Conservation (phyloP, 2,329 filamentous ascomycete genomes). For the Apiospora saccharicola region DNA sequence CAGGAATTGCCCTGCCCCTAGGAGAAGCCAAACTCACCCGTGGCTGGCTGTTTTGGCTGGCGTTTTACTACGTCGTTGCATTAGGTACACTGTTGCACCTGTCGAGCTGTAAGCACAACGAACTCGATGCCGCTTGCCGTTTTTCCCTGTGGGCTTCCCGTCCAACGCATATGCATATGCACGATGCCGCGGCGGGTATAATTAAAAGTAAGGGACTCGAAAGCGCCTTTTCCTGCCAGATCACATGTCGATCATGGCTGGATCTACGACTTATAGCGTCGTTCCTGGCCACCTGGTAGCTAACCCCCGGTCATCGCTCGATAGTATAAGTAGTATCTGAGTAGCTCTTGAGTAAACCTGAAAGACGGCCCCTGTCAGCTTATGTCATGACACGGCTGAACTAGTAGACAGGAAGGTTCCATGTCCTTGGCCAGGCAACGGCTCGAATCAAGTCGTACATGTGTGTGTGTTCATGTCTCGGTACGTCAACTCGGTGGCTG, state of each 20-base stretch:
- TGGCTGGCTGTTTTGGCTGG: slow-evolving; percentile 12
- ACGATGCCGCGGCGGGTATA: slow-evolving; percentile 10
- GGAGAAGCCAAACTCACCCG: neutral
- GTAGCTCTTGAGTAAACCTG: neutral
- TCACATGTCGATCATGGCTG: slow-evolving; percentile 6
- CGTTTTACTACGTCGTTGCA: neutral
- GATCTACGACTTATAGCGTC: neutral
- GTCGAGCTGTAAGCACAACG: neutral
- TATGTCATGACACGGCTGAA: neutral
- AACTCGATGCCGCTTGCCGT: neutral
- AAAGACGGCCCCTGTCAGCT: neutral
- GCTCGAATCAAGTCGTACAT: neutral
- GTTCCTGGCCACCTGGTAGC: neutral
- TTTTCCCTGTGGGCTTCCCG: slow-evolving; percentile 7
- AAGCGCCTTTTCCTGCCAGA: neutral
- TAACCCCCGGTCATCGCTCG: neutral
- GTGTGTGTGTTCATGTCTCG: neutral
- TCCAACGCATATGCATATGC: slow-evolving; percentile 14
- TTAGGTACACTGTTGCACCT: neutral
- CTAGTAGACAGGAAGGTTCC: neutral
- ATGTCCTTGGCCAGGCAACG: neutral
- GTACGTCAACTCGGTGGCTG: neutral
- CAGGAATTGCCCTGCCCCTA: neutral
- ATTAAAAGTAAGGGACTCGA: neutral
- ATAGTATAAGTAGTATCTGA: neutral